Conservation (phyloP, 805 yeast species). For the Isabelozyma gotoi region DNA sequence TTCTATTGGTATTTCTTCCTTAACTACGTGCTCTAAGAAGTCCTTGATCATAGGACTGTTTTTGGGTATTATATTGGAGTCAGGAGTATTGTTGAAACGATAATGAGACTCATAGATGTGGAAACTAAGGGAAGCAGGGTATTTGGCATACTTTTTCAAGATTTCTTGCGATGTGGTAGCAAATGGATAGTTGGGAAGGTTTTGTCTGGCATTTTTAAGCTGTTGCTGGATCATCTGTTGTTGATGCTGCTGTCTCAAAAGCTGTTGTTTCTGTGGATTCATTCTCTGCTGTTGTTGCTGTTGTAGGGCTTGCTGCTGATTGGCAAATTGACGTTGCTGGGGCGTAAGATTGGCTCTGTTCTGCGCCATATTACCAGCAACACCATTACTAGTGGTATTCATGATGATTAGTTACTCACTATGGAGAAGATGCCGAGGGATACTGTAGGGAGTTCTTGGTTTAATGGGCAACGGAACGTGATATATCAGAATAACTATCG, state of each 20-base stretch:
- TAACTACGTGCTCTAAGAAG: slow-evolving; percentile 74
- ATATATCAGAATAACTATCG: too few relatives aligned
- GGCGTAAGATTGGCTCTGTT: not conserved
- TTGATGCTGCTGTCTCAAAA: slow-evolving; percentile 17
- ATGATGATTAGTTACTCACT: not conserved
- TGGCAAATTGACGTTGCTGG: not conserved
- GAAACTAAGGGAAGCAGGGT: slow-evolving; percentile 80
- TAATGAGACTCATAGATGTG: slow-evolving; percentile 92
- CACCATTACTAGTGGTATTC: not conserved
- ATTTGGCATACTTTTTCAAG: slow-evolving; percentile 70
- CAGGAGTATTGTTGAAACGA: slow-evolving; percentile 84
- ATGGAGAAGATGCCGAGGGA: too few relatives aligned
- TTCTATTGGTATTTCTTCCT: slow-evolving; percentile 84
- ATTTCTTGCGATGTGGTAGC: slow-evolving; percentile 73
- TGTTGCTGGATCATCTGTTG: slow-evolving; percentile 21
- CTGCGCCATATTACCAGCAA: not conserved
- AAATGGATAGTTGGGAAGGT: slow-evolving; percentile 46
- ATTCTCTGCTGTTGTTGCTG: slow-evolving; percentile 22
- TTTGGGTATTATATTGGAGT: slow-evolving; percentile 76
- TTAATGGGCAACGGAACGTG: too few relatives aligned
- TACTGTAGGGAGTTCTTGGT: too few relatives aligned
- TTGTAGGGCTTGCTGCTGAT: slow-evolving; percentile 20
- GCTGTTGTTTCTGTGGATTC: slow-evolving; percentile 44
- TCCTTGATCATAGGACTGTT: slow-evolving; percentile 74
- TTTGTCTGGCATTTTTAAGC: slow-evolving; percentile 19